These are phyloP conservation scores for Selaginella moellendorffii DNA, from an alignment of 75 land plant species.

Conservation along the genomic window DNA sequence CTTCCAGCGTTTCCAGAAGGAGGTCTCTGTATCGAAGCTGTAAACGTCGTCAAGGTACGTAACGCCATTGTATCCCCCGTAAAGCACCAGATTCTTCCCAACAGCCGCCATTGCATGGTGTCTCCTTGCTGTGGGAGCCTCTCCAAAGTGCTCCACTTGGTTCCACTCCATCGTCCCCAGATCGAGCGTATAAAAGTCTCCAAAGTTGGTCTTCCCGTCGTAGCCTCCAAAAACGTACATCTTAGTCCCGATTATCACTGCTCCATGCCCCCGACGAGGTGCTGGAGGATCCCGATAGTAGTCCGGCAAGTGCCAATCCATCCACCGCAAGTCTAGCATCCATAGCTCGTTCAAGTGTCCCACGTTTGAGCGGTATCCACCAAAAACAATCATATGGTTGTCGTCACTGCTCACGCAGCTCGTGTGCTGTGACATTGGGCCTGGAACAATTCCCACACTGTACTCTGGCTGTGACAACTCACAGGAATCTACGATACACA, in stretches of 20 bases:
- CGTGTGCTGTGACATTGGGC: slow-evolving; percentile 24
- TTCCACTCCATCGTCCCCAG: slow-evolving; percentile 21
- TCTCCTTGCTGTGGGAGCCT: slow-evolving; percentile 19
- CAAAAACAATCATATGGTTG: slow-evolving; percentile 24
- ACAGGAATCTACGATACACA: slow-evolving; percentile 14
- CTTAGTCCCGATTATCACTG: slow-evolving; percentile 17
- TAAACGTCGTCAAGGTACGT: slow-evolving; percentile 21
- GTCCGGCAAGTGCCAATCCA: slow-evolving; percentile 28
- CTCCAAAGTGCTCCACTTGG: slow-evolving; percentile 13
- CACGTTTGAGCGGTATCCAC: slow-evolving; percentile 20
- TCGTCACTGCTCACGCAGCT: slow-evolving; percentile 18
- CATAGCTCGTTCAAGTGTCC: slow-evolving; percentile 31
- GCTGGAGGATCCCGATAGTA: slow-evolving; percentile 24
- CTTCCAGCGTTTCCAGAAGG: slow-evolving; percentile 7
- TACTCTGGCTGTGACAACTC: slow-evolving; percentile 28
- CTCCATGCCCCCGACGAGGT: slow-evolving; percentile 27
- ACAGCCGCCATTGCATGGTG: slow-evolving; percentile 25
- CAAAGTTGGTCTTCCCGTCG: slow-evolving; percentile 17
- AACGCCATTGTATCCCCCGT: slow-evolving; percentile 24
- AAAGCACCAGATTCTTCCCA: slow-evolving; percentile 23
- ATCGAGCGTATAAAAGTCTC: slow-evolving; percentile 19
- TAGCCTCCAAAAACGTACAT: slow-evolving; percentile 32
- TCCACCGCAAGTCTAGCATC: slow-evolving; percentile 23
- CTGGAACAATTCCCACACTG: slow-evolving; percentile 18
- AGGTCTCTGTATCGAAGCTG: slow-evolving; percentile 18